Evolutionary conservation across 768 basidiomycete species (phyloP), one percentile per base, ranked within the genome.

Genomic region (Tylopilus cervinicoccineus): DNA sequence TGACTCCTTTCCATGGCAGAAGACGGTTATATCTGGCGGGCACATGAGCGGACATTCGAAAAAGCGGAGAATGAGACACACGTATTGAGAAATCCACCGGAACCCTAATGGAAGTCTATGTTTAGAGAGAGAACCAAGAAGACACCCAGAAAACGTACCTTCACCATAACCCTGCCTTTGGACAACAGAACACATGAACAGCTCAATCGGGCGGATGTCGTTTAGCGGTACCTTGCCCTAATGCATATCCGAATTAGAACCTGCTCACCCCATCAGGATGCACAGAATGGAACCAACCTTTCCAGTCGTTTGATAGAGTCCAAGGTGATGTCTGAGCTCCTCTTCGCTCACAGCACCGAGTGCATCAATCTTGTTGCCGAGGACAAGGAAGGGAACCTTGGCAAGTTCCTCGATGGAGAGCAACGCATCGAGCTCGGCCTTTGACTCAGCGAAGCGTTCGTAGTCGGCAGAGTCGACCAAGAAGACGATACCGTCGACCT

Each of bases 141-240:
- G 29, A 24, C 2, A 24, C 19, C 11, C 20, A 39, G 43, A 31
- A 50, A 32, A 50, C 73, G 41, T 48, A 83, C 94, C 95, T 74
- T 98, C 95, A 51, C 93, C 95, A 68, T 99, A 98, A 42, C 95
- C 95, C 70, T 96, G 93, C 68, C 95, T 80, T 79, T 95, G 93
- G 47, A 99, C 96, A 48, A 99, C 96, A 13, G 96, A 98, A 76
- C 94, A 97, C 96, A 99, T 99, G 83, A 97, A 99, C 59, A 98
- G 80, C 67, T 99, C 96, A 69, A 99, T 97, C 16, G 96, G 96
- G 51, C 96, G 83, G 58, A 98, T 98, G 69, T 97, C 95, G 59
- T 76, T 88, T 64, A 99, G 81, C 51, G 93, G 95, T 32, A 96
- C 90, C 70, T 98, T 98, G 67, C 96, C 96, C 94, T 96, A 57